Evolutionary conservation across 2,329 filamentous ascomycete genomes (phyloP).

Genomic region (Diaporthe velutina): DNA sequence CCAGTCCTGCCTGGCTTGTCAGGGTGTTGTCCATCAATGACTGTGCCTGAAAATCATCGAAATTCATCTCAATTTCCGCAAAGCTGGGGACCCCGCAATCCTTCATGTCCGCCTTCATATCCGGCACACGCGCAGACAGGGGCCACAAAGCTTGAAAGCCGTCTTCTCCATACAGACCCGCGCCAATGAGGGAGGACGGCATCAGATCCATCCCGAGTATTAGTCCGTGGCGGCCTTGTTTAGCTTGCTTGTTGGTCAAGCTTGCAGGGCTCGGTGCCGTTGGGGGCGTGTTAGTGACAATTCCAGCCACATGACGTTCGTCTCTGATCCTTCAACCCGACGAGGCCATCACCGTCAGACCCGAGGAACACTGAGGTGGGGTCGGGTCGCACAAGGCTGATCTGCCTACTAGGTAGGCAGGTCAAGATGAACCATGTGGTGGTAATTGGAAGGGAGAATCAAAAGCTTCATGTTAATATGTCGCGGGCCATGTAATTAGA

Average conservation of each 20-base stretch:
- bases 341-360: conserved; percentile 1
- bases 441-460: not conserved
- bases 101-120: conserved; percentile 19
- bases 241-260: conserved; percentile 18
- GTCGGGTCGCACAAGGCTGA: conserved; percentile 18
- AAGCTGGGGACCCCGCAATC: conserved; percentile 27
- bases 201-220: conserved; percentile 20
- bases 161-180: conserved; percentile 23
- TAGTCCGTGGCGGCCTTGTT: conserved; percentile 9
- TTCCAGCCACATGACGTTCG: conserved; percentile 23
- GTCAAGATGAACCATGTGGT: not conserved
- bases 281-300: not conserved
- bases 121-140: conserved; percentile 26
- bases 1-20: not conserved
- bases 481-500: not conserved
- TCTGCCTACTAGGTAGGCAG: not conserved
- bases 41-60: conserved; percentile 2
- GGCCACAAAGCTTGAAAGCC: conserved; percentile 27
- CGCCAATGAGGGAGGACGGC: conserved; percentile 10
- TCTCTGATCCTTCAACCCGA: not conserved
- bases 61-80: conserved; percentile 18
- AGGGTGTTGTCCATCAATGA: not conserved
- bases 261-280: conserved; percentile 10
- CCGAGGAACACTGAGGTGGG: not conserved
- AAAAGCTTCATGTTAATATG: not conserved